Evolutionary conservation across 495 filamentous ascomycete species (phyloP).

Genomic region (Annulohypoxylon maeteangense): DNA sequence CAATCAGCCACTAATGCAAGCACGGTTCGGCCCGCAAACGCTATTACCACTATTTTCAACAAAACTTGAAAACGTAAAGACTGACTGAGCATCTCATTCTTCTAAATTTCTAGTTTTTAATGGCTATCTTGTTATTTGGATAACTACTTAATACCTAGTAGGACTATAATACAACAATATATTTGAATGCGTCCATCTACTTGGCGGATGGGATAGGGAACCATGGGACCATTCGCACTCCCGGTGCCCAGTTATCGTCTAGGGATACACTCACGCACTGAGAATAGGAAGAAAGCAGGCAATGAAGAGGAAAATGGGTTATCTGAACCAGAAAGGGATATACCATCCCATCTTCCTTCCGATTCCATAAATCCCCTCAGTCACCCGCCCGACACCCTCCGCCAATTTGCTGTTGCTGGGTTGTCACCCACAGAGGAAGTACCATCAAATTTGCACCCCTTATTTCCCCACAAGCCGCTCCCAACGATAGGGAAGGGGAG

Average conservation of each 20-base stretch:
- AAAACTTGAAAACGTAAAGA: not conserved
- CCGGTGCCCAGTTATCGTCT: conserved; percentile 41
- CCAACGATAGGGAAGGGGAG: conserved; percentile 14
- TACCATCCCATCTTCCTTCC: conserved; percentile 37
- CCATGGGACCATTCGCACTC: conserved; percentile 43
- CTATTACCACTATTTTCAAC: not conserved
- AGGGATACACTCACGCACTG: conserved; percentile 30
- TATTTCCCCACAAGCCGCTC: conserved; percentile 57
- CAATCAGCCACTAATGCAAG: conserved; percentile 24
- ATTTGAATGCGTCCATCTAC: not conserved
- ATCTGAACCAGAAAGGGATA: conserved; percentile 14
- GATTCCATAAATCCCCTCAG: conserved; percentile 59
- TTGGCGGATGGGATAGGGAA: not conserved
- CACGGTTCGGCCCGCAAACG: conserved; percentile 29
- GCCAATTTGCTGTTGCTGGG: conserved; percentile 55
- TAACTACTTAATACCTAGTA: not conserved
- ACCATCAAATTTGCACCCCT: conserved; percentile 49
- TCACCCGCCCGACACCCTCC: conserved; percentile 53
- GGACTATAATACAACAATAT: not conserved
- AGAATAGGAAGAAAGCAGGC: conserved; percentile 19
- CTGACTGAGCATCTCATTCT: not conserved
- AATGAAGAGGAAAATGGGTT: conserved; percentile 6
- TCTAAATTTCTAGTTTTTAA: not conserved
- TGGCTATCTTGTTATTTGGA: too few species aligned
- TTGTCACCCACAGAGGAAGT: conserved; percentile 47